A percentile compares a stretch with the other conserved stretches of the same genome.
These are phyloP conservation scores for Ceratocystis eucalypticola DNA, from an alignment of 2,329 filamentous ascomycete genomes.

Conservation along the genomic window DNA sequence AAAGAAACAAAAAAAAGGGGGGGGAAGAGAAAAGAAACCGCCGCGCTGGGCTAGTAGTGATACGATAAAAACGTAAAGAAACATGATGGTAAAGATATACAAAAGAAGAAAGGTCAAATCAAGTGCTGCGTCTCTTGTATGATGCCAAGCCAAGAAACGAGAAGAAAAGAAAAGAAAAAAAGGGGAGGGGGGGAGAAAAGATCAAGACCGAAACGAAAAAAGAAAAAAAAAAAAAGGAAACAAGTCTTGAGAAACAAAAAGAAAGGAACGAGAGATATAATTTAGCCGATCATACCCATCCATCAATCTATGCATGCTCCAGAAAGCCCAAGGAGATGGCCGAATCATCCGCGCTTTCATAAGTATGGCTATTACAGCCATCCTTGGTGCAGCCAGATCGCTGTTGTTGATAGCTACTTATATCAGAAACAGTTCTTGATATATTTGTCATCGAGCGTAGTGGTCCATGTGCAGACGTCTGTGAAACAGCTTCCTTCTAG, in stretches of 20 bases:
- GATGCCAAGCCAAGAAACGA: background rate
- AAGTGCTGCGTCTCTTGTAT: background rate
- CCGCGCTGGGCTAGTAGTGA: background rate
- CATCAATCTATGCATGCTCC: background rate
- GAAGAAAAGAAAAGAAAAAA: background rate
- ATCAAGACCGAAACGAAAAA: background rate
- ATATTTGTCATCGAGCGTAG: background rate
- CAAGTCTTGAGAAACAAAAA: background rate
- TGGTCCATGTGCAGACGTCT: background rate
- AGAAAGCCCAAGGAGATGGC: background rate
- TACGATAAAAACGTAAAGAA: constrained; percentile 2
- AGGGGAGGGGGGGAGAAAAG: background rate
- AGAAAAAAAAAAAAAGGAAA: background rate
- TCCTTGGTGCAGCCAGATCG: background rate
- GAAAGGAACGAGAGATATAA: background rate
- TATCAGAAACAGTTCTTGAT: background rate
- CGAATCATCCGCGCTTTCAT: background rate
- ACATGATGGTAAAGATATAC: background rate
- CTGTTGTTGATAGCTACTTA: background rate
- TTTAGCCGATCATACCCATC: background rate
- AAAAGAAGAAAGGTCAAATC: constrained; percentile 8
- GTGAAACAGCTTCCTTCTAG: constrained; percentile 16
- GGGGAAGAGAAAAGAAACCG: background rate
- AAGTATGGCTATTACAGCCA: background rate
- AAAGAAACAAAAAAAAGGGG: constrained; percentile 2